Evolutionary conservation across 2,329 filamentous ascomycete species (phyloP), one percentile per base, ranked within the genome.

Genomic region (Cytospora chrysosperma): DNA sequence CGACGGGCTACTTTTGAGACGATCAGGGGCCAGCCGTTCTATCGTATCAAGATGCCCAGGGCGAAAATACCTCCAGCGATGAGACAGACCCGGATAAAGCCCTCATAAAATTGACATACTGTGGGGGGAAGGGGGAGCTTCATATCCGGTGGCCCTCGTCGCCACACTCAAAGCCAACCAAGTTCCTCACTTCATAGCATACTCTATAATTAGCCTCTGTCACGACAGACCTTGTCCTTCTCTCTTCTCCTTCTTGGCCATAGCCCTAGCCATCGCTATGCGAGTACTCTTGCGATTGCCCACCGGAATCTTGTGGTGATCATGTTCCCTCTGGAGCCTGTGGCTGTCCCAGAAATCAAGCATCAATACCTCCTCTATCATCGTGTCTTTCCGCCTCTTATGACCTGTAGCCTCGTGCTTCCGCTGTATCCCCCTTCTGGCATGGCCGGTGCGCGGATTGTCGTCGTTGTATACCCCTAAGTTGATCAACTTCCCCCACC

Each of bases 321-420:
- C 37, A 19, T 49, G 21, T 26, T 58, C 40, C 24, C 40, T 37
- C 15, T 49, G 32, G 12, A 50, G 34, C 7, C 55, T n/a, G 40
- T 49, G 55, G 32, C 55, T 27, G 32, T 57, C 55, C 55, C 55
- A 57, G 40, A 57, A 57, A 21, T 57, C 34, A 24, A 27, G 21
- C n/a, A 32, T 55, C 17, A n/a, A 21, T 24, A 54, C 34, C 8
- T 51, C 32, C 43, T 21, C 27, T n/a, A 30, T 60, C n/a, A 54
- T 28, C 30, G 30, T 10, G 28, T 60, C 34, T 19, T 30, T 40
- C 30, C 43, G 37, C 27, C 27, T 57, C 26, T 24, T 49, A 8
- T 24, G 32, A 5, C 19, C 37, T 30, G n/a, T 13, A 28, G 27
- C 21, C 26, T 49, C 37, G 7, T 21, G 19, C 32, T 37, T 56